Base-by-base conservation (phyloP, 805 yeast genomes). In the Metschnikowia similis region DNA sequence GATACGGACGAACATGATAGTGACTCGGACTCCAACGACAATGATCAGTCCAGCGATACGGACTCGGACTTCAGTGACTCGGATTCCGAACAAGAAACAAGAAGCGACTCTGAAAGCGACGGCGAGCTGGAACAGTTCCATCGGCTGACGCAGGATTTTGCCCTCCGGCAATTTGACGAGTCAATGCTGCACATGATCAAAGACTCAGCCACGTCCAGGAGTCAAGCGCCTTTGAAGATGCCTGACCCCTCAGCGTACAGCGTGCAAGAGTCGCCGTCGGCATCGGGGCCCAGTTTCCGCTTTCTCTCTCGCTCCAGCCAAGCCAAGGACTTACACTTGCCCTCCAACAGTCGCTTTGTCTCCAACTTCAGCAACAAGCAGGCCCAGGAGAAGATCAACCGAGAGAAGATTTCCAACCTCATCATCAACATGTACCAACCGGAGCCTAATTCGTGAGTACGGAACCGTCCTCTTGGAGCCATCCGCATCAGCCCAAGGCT, bases 251-350 rank as follows among this genome's bases (percentile, higher is more conserved):
- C 63, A 10, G 41, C 49, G 32, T 35, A 51, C 16, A 44, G 37
- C 6, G 34, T 41, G 8, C 44, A 49, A 10, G 57, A 9, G 45
- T 51, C 42, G 66, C 77, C 29, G 62, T 77, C 27, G 13, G 48
- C 41, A 6, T 38, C 41, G 2, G 41, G 52, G 27, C 36, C 44
- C 39, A 36, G 45, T 11, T 84, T 84, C 61, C 77, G 80, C 3
- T 72, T 85, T 48, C 63, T 85, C 47, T 77, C 85, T 8, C 81
- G 75, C 55, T 65, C 73, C 28, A 86, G 84, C 17, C 77, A 76
- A 57, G 66, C 79, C 1, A 74, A 75, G 45, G 72, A 68, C 32
- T 60, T 85, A 27, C 64, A 61, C 4, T 64, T 87, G 34, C 89
- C 90, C 0, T 65, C 74, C 1, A 71, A 80, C 51, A 76, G 77